Evolutionary conservation across 1,284 basidiomycete species (phyloP), one percentile per base, ranked within the genome.

Genomic region (Malassezia pachydermatis): DNA sequence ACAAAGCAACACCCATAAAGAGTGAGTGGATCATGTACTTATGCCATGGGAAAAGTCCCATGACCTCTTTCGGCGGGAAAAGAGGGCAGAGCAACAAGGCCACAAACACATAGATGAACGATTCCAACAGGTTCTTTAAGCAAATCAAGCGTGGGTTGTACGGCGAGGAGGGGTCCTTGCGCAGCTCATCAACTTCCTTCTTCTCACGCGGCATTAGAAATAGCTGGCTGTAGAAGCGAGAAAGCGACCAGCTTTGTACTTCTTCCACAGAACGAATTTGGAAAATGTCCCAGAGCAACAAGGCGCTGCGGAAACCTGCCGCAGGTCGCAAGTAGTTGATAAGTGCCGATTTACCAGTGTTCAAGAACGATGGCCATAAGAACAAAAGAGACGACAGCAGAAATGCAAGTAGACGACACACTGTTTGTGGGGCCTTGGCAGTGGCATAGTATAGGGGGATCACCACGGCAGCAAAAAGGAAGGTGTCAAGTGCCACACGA

Each of bases 271-370:
- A 41, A 20, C 68, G 63, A 40, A 70, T 66, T 33, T 54, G 51
- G 50, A 67, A 67, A 30, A 71, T 61, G 47, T 71, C 68, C 66
- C 66, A 71, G 17, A 63, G 56, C 30, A 69, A 56, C 38, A 68
- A 48, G 33, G 57, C 51, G 2, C 63, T 58, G 19, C 68, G 57
- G 59, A 71, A 71, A 9, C 62, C 64, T n/a, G 70, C 54, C 2
- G 67, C 68, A 2, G 65, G 63, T 7, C 62, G 53, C 57, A 65
- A 61, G 37, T 68, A 71, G 51, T 67, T 64, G 48, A 70, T 50
- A 63, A 66, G 58, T 4, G 55, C 54, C 14, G 19, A 16, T 11
- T 23, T 13, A 10, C 45, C 50, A 19, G 5, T 5, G 14, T n/a
- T 13, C 3, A 42, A n/a, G 9, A 37, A n/a, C 17, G 36, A 2